Evolutionary conservation across 768 basidiomycete species (phyloP).

Genomic region (Boletus vinaceobasis): DNA sequence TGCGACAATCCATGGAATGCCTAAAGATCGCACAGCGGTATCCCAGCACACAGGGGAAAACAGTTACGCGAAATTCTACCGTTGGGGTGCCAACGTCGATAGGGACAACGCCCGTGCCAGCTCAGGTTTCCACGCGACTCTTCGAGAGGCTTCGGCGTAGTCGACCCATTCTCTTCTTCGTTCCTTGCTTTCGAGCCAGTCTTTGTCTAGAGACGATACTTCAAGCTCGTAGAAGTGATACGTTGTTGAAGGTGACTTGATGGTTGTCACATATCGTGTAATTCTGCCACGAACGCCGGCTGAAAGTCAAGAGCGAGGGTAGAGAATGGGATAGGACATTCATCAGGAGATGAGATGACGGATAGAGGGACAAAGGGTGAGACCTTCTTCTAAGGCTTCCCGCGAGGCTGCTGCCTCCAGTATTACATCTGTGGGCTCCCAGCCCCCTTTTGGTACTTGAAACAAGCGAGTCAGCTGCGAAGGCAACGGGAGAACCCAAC

Average conservation of each 20-base stretch:
- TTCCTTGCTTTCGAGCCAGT: constrained; percentile 81
- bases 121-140: constrained; percentile 84
- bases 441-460: constrained; percentile 90
- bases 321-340: constrained; percentile 42
- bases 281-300: constrained; percentile 87
- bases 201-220: constrained; percentile 67
- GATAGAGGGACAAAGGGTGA: constrained; percentile 75
- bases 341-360: constrained; percentile 72
- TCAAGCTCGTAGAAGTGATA: constrained; percentile 93
- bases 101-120: constrained; percentile 71
- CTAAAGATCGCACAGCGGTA: constrained; percentile 13
- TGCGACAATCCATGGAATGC: constrained; percentile 7
- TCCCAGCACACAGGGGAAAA: constrained; percentile 1
- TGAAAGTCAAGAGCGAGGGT: constrained; percentile 36
- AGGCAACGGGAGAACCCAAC: not conserved
- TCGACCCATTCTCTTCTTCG: constrained; percentile 86
- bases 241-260: constrained; percentile 71
- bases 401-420: constrained; percentile 86
- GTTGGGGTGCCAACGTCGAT: constrained; percentile 63
- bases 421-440: constrained; percentile 76
- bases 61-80: constrained; percentile 33
- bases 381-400: constrained; percentile 97
- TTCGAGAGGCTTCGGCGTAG: constrained; percentile 70
- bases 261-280: constrained; percentile 81
- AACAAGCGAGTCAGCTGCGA: constrained; percentile 7